Conservation (phyloP, 106 monocot species). For the Ottelia alismoides region DNA sequence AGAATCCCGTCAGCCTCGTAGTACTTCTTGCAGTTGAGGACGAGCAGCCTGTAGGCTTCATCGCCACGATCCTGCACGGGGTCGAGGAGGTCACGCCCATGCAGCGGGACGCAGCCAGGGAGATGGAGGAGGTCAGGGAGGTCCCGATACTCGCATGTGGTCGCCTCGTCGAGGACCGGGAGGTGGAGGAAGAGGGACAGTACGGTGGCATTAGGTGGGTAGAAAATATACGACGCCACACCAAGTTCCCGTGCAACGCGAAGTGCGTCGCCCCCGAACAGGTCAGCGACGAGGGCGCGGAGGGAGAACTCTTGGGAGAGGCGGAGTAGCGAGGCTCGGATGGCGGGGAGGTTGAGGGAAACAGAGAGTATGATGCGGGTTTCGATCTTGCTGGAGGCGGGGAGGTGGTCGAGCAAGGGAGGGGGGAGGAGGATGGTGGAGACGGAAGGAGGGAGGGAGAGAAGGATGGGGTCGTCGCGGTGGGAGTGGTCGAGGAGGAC, state of each 20-base stretch:
- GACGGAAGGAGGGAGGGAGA: too few relatives aligned
- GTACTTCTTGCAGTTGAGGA: neutral
- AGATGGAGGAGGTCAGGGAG: constrained; percentile 23
- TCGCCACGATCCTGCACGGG: neutral
- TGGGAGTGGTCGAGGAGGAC: too few relatives aligned
- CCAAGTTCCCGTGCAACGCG: neutral
- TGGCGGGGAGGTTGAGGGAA: neutral
- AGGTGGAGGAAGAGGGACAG: neutral
- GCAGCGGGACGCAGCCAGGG: constrained; percentile 42
- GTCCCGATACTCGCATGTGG: constrained; percentile 1
- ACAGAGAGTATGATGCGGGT: neutral
- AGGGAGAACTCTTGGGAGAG: neutral
- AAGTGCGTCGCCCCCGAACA: constrained; percentile 1
- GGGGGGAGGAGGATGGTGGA: neutral
- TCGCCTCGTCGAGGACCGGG: neutral
- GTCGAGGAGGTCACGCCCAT: neutral
- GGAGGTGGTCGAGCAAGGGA: neutral
- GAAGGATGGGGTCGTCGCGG: too few relatives aligned
- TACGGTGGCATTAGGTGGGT: neutral
- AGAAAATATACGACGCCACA: neutral
- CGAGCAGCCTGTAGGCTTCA: neutral
- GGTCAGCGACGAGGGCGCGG: neutral
- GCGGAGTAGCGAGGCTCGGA: neutral
- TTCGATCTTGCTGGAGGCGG: neutral
- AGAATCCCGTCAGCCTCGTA: neutral